Conservation (phyloP, 768 basidiomycete species). For the Boletus barrowsii region DNA sequence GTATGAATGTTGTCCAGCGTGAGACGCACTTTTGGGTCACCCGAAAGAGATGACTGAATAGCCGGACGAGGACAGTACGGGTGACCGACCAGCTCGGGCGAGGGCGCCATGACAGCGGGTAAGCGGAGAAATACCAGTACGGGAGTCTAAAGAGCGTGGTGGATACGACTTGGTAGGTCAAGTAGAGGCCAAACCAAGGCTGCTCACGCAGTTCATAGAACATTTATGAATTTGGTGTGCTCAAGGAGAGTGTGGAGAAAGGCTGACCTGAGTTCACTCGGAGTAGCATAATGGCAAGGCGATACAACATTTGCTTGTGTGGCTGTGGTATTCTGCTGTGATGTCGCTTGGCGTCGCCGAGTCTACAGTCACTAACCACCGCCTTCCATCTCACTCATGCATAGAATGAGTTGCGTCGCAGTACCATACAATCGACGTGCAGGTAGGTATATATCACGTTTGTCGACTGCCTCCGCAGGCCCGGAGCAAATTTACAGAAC, state of each 20-base stretch:
- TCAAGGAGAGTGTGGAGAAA: neutral
- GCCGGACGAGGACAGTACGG: conserved; percentile 17
- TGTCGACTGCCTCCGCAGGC: too few species aligned
- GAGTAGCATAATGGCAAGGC: neutral
- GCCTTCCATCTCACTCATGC: too few species aligned
- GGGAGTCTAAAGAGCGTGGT: conserved; percentile 23
- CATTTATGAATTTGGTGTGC: neutral
- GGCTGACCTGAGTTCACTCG: neutral
- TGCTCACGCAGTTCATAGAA: conserved; percentile 4
- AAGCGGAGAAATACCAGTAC: conserved; percentile 22
- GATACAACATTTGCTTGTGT: neutral
- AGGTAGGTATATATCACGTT: too few species aligned
- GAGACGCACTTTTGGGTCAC: conserved; percentile 22
- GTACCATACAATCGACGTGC: too few species aligned
- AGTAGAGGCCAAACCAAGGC: conserved; percentile 17
- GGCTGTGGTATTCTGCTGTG: neutral
- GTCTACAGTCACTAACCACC: too few species aligned
- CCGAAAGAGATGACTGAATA: conserved; percentile 17
- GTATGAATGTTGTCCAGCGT: neutral
- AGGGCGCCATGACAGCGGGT: conserved; percentile 21
- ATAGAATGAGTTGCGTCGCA: too few species aligned
- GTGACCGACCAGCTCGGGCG: conserved; percentile 23
- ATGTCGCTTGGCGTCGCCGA: too few species aligned
- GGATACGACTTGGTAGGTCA: conserved; percentile 19
- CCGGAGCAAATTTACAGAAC: too few species aligned